These are phyloP conservation scores for Phytomonas francai DNA, from an alignment of 208 protist species.

Conservation along the genomic window DNA sequence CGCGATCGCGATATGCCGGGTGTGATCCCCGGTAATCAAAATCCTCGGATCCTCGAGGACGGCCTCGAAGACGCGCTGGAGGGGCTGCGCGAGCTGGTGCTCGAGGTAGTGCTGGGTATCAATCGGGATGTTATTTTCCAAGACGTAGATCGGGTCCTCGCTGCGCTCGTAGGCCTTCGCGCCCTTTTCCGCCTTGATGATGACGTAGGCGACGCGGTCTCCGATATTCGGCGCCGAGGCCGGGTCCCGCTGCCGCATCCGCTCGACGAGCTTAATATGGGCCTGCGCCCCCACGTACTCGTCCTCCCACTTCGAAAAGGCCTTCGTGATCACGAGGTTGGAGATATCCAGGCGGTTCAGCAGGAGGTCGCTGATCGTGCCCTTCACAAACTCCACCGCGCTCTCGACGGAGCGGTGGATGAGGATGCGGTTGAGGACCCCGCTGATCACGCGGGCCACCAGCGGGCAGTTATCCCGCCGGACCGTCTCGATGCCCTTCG, in stretches of 20 bases:
- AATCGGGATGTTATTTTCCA: slow-evolving; percentile 87
- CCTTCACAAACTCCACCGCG: slow-evolving; percentile 88
- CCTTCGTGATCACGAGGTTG: slow-evolving; percentile 80
- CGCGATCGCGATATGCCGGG: slow-evolving; percentile 90
- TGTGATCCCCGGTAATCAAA: slow-evolving; percentile 96
- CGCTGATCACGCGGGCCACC: slow-evolving; percentile 73
- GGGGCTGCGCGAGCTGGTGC: slow-evolving; percentile 76
- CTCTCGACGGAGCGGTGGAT: slow-evolving; percentile 81
- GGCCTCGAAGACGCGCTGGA: slow-evolving; percentile 91
- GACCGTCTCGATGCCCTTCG: slow-evolving; percentile 98
- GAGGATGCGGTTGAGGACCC: slow-evolving; percentile 80
- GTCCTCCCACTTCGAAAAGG: slow-evolving; percentile 90
- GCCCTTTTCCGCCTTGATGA: slow-evolving; percentile 69
- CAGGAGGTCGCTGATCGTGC: slow-evolving; percentile 80
- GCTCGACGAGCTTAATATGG: slow-evolving; percentile 79
- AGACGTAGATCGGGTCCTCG: slow-evolving; percentile 99
- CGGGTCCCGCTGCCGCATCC: slow-evolving; percentile 79
- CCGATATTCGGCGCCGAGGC: slow-evolving; percentile 76
- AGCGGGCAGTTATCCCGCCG: slow-evolving; percentile 99
- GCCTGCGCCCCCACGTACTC: slow-evolving; percentile 91
- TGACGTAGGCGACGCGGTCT: slow-evolving; percentile 82
- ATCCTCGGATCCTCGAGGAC: slow-evolving; percentile 92
- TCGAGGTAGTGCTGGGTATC: slow-evolving; percentile 88
- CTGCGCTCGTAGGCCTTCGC: slow-evolving; percentile 97
- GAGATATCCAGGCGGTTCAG: slow-evolving; percentile 83